Evolutionary conservation across 106 monocot species (phyloP), one percentile per base, ranked within the genome.

Genomic region (Allium sativum): DNA sequence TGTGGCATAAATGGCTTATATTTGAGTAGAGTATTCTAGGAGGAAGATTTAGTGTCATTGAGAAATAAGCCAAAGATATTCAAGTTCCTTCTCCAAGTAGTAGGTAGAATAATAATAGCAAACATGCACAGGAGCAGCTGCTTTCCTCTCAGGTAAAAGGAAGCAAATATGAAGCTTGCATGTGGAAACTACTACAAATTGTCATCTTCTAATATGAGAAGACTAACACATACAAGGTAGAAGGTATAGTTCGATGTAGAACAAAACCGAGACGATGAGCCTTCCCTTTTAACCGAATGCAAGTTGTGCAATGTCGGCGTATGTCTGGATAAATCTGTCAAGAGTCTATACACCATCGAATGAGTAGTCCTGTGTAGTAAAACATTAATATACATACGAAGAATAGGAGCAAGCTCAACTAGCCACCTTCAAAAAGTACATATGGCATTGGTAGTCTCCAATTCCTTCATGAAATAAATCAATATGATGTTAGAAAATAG

Each of bases 231-330:
- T 21, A 90, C 81, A n/a, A n/a, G n/a, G n/a, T n/a, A n/a, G n/a
- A 9, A 90, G 78, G 63, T 82, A 90, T 21, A 90, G 77, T 62
- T 90, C 89, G 3, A 90, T 48, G 50, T 90, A 85, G 81, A 85
- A 79, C 71, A 90, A 82, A 52, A 67, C 53, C 8, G 79, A 73
- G 0, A 90, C 65, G 13, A 42, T 21, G 4, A 76, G 42, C 48
- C 68, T 62, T 13, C 89, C 89, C 7, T 67, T 74, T 17, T 55
- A 45, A 0, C 89, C 89, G 51, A 90, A 90, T 11, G 89, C 81
- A 10, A 72, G 59, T 40, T 82, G 65, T 19, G 85, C 89, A n/a
- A 90, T 77, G 45, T 77, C 89, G 6, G 85, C 79, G 58, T 85
- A 90, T 44, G 65, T 82, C 40, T 56, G 53, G 52, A 76, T 68